These are phyloP conservation scores for Pisolithus marmoratus DNA, from an alignment of 768 basidiomycete genomes.

Conservation along the genomic window DNA sequence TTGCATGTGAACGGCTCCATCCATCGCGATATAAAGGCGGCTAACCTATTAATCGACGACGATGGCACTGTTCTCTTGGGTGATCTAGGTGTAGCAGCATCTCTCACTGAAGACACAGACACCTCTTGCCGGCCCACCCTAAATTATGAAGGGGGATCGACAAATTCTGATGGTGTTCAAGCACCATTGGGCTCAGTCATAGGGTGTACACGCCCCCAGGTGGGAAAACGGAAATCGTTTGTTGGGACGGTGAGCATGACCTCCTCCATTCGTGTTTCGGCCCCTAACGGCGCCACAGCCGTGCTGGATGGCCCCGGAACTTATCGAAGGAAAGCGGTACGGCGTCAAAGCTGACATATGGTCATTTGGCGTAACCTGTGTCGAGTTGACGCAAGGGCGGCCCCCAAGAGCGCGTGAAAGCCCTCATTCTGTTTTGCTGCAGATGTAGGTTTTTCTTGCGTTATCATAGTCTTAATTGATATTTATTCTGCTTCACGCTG, in stretches of 20 bases:
- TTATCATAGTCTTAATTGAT: neutral
- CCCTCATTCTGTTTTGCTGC: constrained; percentile 66
- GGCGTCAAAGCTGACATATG: constrained; percentile 90
- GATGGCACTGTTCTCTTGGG: constrained; percentile 87
- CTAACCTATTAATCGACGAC: constrained; percentile 88
- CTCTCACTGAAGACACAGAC: constrained; percentile 63
- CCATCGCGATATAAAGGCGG: constrained; percentile 93
- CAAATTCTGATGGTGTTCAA: constrained; percentile 30
- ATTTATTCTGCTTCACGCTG: neutral
- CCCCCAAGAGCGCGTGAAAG: constrained; percentile 80
- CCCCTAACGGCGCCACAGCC: constrained; percentile 40
- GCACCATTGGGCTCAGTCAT: constrained; percentile 5
- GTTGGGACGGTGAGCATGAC: constrained; percentile 71
- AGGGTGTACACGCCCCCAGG: constrained; percentile 31
- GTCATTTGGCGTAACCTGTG: constrained; percentile 94
- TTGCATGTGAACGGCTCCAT: constrained; percentile 87
- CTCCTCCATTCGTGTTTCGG: constrained; percentile 3
- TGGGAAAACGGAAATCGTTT: constrained; percentile 85
- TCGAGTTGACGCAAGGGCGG: constrained; percentile 83
- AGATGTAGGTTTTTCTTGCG: constrained; percentile 41
- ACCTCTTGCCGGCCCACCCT: constrained; percentile 26
- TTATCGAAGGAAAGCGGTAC: constrained; percentile 79
- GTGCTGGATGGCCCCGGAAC: constrained; percentile 96
- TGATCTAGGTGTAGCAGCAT: constrained; percentile 89
- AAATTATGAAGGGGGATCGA: constrained; percentile 21